Base-by-base conservation (phyloP, 2,329 filamentous ascomycete species). In the Cercospora sp. region DNA sequence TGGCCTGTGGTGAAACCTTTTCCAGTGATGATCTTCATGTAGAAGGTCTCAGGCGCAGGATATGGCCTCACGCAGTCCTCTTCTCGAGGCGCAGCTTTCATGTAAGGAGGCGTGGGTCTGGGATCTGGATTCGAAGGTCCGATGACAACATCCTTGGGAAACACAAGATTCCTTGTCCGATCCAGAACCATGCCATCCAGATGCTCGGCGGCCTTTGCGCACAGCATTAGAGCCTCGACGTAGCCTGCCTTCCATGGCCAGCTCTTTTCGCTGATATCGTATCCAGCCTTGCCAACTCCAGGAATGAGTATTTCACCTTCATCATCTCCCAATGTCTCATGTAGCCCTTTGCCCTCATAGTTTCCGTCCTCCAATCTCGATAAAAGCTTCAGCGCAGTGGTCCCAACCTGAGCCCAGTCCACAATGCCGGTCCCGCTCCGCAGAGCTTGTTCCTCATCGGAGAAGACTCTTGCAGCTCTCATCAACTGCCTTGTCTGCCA, bases 191-290 rank as follows among this genome's bases (percentile, higher is more conserved):
- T 93, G 59, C 90, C 91, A 71, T 97, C 92, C 26, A 96, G 81
- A 72, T 94, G 88, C 80, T 97, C 94, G 4, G 93, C 89, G 0
- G 90, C 88, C 72, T 87, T 87, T 0, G 90, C 94, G 68, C 88
- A 87, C 10, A 90, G 85, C 87, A 97, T 92, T 58, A 97, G 81
- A 3, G 89, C 86, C 75, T 96, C 89, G 75, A 90, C 93, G 80
- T 98, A 98, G 0, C 93, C 93, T 65, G 92, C 85, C 74, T 90
- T 85, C 94, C 94, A 98, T 60, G 90, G 84, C 79, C 96, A 92
- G 70, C 89, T 90, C 82, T 93, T 96, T 6, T 81, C 85, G 1
- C 87, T 87, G 65, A 95, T 83, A 77, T 97, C 92, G 71, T 87
- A 88, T 0, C 88, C 87, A 2, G 84, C 82, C 65, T 80, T 83